Evolutionary conservation across 768 basidiomycete species (phyloP).

Genomic region (Psilocybe azurescens): DNA sequence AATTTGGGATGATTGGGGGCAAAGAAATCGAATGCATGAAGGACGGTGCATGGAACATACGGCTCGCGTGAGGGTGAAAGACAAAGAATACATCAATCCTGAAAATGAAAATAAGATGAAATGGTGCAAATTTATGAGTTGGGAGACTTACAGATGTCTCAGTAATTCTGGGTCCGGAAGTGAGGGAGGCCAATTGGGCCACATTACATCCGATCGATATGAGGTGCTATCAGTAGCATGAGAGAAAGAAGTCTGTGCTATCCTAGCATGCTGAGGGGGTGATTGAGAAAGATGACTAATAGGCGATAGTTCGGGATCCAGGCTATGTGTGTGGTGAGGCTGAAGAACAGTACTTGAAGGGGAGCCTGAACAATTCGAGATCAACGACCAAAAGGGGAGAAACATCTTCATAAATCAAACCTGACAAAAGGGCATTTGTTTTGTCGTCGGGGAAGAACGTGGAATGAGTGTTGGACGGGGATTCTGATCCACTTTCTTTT

Average conservation of each 20-base stretch:
- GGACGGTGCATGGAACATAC: constrained; percentile 68
- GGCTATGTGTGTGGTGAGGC: constrained; percentile 1
- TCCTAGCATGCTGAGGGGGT: constrained; percentile 26
- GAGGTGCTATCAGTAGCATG: constrained; percentile 20
- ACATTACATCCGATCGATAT: constrained; percentile 45
- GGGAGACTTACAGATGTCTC: constrained; percentile 62
- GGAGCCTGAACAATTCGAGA: constrained; percentile 6
- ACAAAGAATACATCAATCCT: constrained; percentile 83
- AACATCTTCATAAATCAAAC: not conserved
- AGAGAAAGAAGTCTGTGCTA: constrained; percentile 17
- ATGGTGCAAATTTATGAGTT: not conserved
- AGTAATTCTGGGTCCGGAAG: constrained; percentile 68
- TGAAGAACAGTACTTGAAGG: constrained; percentile 4
- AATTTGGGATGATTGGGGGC: constrained; percentile 73
- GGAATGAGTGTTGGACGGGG: constrained; percentile 10
- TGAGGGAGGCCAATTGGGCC: constrained; percentile 65
- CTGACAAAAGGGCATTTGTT: constrained; percentile 2
- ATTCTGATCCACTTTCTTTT: constrained; percentile 44
- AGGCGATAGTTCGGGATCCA: constrained; percentile 19
- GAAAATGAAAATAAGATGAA: not conserved
- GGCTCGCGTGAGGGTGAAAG: constrained; percentile 74
- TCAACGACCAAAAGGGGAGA: not conserved
- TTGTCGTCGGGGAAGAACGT: constrained; percentile 11
- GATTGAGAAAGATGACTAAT: constrained; percentile 29
- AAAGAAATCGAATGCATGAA: constrained; percentile 70